Percentiles rank a stretch among this genome's conserved stretches.
Evolutionary conservation across 192 early-diverging fungal genomes (phyloP).

Genomic region (Entomortierella parvispora): DNA sequence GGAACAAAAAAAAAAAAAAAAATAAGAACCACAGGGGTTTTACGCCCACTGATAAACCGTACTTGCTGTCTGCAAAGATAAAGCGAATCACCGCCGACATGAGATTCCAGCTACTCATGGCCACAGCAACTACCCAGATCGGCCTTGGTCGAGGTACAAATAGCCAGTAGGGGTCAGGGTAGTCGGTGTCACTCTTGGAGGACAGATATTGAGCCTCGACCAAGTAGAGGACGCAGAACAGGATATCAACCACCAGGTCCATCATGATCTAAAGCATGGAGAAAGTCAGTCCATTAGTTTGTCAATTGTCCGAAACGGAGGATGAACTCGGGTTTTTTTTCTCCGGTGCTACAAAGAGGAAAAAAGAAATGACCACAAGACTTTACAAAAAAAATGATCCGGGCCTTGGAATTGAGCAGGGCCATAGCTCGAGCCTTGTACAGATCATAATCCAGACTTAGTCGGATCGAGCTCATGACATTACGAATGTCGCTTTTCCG

Average conservation of each 20-base stretch:
- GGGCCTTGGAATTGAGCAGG: constrained; percentile 39
- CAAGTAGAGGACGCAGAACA: constrained; percentile 70
- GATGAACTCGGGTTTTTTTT: not conserved
- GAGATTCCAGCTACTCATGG: constrained; percentile 51
- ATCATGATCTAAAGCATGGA: constrained; percentile 53
- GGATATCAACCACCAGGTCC: constrained; percentile 64
- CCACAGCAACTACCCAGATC: constrained; percentile 54
- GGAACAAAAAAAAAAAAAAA: too few relatives aligned
- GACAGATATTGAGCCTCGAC: constrained; percentile 60
- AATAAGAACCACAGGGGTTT: too few relatives aligned
- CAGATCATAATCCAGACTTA: constrained; percentile 36
- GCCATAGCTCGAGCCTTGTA: constrained; percentile 40
- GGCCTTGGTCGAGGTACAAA: constrained; percentile 60
- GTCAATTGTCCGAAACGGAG: not conserved
- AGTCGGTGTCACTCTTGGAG: constrained; percentile 23
- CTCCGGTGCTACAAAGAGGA: too few relatives aligned
- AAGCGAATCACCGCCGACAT: constrained; percentile 49
- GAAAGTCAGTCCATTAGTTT: too few relatives aligned
- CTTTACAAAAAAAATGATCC: constrained; percentile 40
- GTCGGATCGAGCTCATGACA: constrained; percentile 36
- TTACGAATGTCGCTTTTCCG: constrained; percentile 37
- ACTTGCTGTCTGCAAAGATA: constrained; percentile 47
- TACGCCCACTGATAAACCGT: not conserved
- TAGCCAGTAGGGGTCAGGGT: constrained; percentile 59
- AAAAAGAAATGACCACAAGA: not conserved